Evolutionary conservation across 1,284 basidiomycete genomes (phyloP).

Genomic region (Leccinum subrobustum): DNA sequence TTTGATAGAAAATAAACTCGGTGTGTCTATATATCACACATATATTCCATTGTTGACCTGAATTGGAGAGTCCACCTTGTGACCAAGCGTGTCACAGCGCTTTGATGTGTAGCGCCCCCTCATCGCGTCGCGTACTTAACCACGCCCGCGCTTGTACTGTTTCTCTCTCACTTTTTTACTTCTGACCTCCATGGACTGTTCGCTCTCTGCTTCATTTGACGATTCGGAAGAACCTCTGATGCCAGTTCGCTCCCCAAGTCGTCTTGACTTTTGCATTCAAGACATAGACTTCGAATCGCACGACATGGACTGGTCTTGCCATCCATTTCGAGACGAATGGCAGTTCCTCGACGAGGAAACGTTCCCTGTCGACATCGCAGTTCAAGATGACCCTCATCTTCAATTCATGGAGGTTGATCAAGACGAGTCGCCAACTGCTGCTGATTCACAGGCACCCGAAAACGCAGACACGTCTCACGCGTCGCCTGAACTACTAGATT

Average conservation of each 20-base stretch:
- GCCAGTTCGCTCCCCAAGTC: slow-evolving; percentile 33
- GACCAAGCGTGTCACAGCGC: slow-evolving; percentile 22
- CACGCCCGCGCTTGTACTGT: slow-evolving; percentile 1
- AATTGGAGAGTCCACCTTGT: slow-evolving; percentile 3
- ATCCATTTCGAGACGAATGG: background rate
- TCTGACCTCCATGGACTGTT: slow-evolving; percentile 9
- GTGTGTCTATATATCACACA: slow-evolving; percentile 27
- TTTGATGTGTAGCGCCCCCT: slow-evolving; percentile 15
- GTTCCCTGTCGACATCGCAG: slow-evolving; percentile 5
- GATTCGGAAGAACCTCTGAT: slow-evolving; percentile 13
- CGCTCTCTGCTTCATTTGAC: slow-evolving; percentile 10
- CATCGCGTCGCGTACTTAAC: slow-evolving; percentile 14
- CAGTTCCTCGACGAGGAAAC: slow-evolving; percentile 11
- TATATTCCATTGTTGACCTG: slow-evolving; percentile 12
- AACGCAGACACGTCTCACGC: background rate
- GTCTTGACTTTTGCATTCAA: slow-evolving; percentile 32
- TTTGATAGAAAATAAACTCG: slow-evolving; percentile 24
- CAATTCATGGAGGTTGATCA: background rate
- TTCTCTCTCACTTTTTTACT: background rate
- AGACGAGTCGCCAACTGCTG: slow-evolving; percentile 5
- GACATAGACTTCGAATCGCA: slow-evolving; percentile 2
- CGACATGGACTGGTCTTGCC: slow-evolving; percentile 14
- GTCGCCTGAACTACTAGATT: slow-evolving; percentile 5
- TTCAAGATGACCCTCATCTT: background rate
- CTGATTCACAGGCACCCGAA: slow-evolving; percentile 5